These are phyloP conservation scores for Sporothrix protearum DNA, from an alignment of 2,329 filamentous ascomycete species.

Conservation along the genomic window DNA sequence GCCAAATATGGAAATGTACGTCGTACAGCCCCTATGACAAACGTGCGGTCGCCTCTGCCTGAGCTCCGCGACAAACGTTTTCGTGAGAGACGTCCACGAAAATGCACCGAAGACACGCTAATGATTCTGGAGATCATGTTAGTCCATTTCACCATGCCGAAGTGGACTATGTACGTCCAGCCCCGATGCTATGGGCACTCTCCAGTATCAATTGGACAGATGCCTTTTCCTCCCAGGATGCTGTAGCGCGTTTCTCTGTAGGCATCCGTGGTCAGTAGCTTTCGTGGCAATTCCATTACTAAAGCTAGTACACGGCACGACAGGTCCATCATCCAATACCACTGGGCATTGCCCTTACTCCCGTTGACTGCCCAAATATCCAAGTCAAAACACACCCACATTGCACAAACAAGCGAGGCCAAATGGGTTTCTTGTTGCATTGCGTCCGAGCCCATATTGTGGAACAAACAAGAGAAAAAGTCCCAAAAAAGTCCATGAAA, in stretches of 20 bases:
- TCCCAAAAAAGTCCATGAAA: not conserved
- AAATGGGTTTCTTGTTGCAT: not conserved
- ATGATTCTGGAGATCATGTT: slow-evolving; percentile 1
- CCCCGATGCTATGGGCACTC: too few relatives aligned
- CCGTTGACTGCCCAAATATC: not conserved
- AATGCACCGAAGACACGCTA: not conserved
- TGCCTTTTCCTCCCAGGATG: too few relatives aligned
- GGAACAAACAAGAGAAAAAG: not conserved
- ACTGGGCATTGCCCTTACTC: not conserved
- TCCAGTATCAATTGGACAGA: too few relatives aligned
- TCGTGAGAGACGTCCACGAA: too few relatives aligned
- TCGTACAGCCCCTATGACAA: too few relatives aligned
- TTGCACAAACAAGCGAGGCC: not conserved
- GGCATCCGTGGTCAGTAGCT: not conserved
- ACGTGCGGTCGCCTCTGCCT: too few relatives aligned
- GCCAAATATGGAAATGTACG: too few relatives aligned
- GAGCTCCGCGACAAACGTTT: too few relatives aligned
- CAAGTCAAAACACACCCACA: not conserved
- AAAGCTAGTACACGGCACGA: not conserved
- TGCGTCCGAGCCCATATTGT: not conserved
- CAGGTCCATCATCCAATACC: not conserved
- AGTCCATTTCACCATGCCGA: too few relatives aligned
- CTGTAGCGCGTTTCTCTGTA: not conserved
- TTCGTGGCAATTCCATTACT: not conserved
- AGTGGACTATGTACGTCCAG: too few relatives aligned